These are phyloP conservation scores for Pythium volutum DNA, from an alignment of 352 stramenopile genomes.

Conservation along the genomic window DNA sequence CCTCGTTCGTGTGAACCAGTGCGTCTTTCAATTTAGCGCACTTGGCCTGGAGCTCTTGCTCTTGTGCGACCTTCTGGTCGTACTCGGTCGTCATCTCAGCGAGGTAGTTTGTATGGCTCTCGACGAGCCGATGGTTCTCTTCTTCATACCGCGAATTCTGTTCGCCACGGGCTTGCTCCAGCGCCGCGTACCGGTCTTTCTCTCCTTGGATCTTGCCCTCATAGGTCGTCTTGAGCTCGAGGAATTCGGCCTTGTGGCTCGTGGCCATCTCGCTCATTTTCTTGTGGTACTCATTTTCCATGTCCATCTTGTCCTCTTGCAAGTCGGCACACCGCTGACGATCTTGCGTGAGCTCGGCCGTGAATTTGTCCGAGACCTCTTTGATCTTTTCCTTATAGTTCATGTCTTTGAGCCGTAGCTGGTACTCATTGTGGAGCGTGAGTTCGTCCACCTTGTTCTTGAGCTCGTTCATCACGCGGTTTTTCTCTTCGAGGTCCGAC, in stretches of 20 bases:
- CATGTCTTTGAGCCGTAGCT: conserved; percentile 94
- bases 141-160: conserved; percentile 73
- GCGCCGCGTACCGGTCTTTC: conserved; percentile 84
- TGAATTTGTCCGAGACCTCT: conserved; percentile 93
- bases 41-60: conserved; percentile 74
- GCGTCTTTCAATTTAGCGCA: conserved; percentile 61
- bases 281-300: conserved; percentile 90
- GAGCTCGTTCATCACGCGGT: conserved; percentile 89
- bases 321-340: conserved; percentile 88
- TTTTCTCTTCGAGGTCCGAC: conserved; percentile 92
- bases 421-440: conserved; percentile 94
- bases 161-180: conserved; percentile 71
- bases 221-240: conserved; percentile 90
- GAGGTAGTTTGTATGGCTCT: conserved; percentile 85
- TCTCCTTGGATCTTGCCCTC: conserved; percentile 90
- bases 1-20: conserved; percentile 86
- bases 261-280: conserved; percentile 90
- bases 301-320: conserved; percentile 88
- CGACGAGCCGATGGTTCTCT: conserved; percentile 73
- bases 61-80: conserved; percentile 83
- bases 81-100: conserved; percentile 92
- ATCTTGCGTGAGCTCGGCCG: conserved; percentile 91
- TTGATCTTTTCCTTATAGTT: conserved; percentile 96
- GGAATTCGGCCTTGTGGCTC: conserved; percentile 84
- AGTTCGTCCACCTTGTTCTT: conserved; percentile 95